phyloP scores from a whole-genome alignment of 768 basidiomycete species.

The Fomitopsis serialis region DNA sequence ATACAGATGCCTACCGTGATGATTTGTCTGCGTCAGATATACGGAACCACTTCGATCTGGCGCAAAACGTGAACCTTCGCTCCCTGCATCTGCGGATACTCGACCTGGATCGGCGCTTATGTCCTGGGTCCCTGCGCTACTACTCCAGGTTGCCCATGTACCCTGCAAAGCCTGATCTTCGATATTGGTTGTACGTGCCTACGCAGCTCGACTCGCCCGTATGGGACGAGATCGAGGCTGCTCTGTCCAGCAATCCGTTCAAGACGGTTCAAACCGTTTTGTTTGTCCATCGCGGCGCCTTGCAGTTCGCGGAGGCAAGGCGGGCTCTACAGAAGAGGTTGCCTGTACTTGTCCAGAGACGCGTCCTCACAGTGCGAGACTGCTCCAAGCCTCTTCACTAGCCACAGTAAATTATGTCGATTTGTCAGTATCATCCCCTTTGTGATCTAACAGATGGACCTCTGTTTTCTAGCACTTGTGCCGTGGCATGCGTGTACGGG shows the following conservation, averaged over 20 bases:
- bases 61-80: background rate
- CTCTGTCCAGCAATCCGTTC: background rate
- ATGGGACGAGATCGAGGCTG: background rate
- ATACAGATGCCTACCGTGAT: background rate
- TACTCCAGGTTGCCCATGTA: background rate
- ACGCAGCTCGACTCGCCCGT: background rate
- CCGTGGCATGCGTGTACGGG: too few relatives aligned
- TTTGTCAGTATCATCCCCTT: too few relatives aligned
- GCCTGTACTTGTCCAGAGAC: too few relatives aligned
- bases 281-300: background rate
- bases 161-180: background rate
- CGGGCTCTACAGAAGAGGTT: too few relatives aligned
- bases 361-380: too few relatives aligned
- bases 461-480: too few relatives aligned
- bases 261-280: background rate
- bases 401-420: too few relatives aligned
- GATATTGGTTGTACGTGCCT: background rate
- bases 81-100: background rate
- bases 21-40: background rate
- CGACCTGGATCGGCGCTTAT: background rate
- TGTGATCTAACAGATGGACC: too few relatives aligned
- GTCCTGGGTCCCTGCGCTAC: slow-evolving; percentile 1
- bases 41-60: background rate
- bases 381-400: too few relatives aligned
- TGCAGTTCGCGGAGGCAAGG: background rate